Percentiles rank a stretch among this genome's conserved stretches.
phyloP scores from a whole-genome alignment of 2,329 filamentous ascomycete genomes.

The Drechmeria coniospora region DNA sequence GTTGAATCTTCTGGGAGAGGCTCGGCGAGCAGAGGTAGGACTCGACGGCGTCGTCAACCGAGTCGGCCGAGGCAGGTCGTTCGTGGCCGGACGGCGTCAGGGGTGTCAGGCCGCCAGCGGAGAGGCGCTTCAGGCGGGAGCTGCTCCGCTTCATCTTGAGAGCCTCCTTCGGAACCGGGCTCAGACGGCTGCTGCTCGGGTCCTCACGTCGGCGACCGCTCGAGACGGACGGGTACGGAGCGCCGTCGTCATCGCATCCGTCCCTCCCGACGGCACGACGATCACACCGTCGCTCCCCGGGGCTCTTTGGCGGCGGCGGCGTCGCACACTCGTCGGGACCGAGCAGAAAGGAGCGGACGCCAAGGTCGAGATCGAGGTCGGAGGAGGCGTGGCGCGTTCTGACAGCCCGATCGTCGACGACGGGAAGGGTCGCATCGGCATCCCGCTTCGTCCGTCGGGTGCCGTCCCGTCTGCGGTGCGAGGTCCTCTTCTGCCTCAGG shows the following conservation, averaged over 20 bases:
- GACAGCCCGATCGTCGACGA: conserved; percentile 26
- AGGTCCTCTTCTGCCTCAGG: conserved; percentile 37
- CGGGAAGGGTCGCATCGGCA: conserved; percentile 21
- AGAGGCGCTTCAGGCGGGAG: conserved; percentile 43
- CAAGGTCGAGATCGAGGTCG: conserved; percentile 4
- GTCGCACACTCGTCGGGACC: conserved; percentile 9
- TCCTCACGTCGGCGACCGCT: conserved; percentile 41
- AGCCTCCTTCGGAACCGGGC: conserved; percentile 30
- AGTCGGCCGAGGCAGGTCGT: conserved; percentile 65
- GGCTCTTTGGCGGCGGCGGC: conserved; percentile 5
- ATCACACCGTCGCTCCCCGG: conserved; percentile 7
- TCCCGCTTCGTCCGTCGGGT: conserved; percentile 33
- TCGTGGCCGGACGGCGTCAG: conserved; percentile 42
- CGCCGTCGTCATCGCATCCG: conserved; percentile 42
- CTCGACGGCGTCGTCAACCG: conserved; percentile 75
- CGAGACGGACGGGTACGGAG: conserved; percentile 53
- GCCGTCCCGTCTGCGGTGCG: conserved; percentile 36
- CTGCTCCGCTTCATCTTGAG: conserved; percentile 36
- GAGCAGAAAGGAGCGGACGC: conserved; percentile 9
- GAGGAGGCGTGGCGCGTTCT: conserved; percentile 7
- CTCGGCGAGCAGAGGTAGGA: conserved; percentile 71
- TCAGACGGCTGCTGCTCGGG: conserved; percentile 25
- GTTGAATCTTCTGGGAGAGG: conserved; percentile 72
- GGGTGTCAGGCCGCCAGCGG: conserved; percentile 18
- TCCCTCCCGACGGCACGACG: conserved; percentile 13